phyloP scores from a whole-genome alignment of 306 rosid species.

The Sicyos edulis region DNA sequence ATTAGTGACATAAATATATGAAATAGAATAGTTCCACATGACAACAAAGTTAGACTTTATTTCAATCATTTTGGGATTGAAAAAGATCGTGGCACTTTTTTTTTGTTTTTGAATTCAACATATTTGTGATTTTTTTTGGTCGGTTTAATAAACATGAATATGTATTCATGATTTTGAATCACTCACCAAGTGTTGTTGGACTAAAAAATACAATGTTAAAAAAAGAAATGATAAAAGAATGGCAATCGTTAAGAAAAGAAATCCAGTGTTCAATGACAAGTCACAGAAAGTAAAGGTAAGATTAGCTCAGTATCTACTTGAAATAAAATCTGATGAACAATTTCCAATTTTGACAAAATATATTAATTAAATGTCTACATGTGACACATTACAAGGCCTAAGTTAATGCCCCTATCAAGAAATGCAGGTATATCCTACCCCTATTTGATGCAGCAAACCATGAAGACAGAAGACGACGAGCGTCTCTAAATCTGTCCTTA shows the following conservation, averaged over 20 bases:
- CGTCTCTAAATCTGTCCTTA: not conserved
- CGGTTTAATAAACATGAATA: too few species aligned
- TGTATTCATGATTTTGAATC: too few species aligned
- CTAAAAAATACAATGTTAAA: too few species aligned
- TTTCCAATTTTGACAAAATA: conserved; percentile 1
- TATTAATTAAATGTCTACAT: conserved; percentile 8
- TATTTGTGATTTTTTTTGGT: too few species aligned
- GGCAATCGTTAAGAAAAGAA: not conserved
- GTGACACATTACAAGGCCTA: conserved; percentile 19
- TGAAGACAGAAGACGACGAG: not conserved
- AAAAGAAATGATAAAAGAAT: too few species aligned
- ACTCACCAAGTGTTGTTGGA: too few species aligned
- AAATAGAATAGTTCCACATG: not conserved
- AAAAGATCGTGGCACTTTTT: not conserved
- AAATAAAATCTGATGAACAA: conserved; percentile 2
- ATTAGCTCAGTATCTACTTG: not conserved
- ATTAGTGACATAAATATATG: not conserved
- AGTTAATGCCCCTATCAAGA: conserved; percentile 12
- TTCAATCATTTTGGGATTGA: not conserved
- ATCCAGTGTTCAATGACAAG: not conserved
- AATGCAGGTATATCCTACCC: conserved; percentile 13
- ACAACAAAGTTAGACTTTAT: not conserved
- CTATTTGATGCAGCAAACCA: too few species aligned
- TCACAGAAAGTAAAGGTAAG: not conserved
- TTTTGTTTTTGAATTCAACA: too few species aligned